Conservation (phyloP, 169 alveolate genomes). For the Babesia ovis region DNA sequence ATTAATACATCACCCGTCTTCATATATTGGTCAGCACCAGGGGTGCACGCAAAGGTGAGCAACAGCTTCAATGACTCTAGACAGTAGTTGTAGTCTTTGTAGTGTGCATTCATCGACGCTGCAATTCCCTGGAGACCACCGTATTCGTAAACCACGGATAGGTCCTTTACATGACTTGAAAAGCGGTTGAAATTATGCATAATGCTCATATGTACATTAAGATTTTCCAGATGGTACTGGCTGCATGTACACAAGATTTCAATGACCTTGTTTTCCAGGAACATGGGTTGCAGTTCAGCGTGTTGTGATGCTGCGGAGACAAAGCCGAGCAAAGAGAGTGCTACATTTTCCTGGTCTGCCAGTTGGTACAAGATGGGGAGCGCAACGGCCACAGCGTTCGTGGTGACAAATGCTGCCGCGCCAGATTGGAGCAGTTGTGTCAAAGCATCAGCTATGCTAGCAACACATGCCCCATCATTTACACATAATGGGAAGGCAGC, state of each 20-base stretch:
- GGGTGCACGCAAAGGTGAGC: conserved; percentile 78
- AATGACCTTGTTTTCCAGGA: conserved; percentile 83
- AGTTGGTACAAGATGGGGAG: conserved; percentile 83
- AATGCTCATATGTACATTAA: conserved; percentile 80
- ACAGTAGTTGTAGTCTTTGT: conserved; percentile 74
- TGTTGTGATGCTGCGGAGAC: conserved; percentile 84
- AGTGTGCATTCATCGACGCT: conserved; percentile 77
- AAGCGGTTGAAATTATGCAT: conserved; percentile 81
- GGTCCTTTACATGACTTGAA: conserved; percentile 79
- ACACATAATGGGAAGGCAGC: conserved; percentile 84
- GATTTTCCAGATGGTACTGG: conserved; percentile 85
- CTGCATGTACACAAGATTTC: conserved; percentile 88
- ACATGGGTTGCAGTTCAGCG: conserved; percentile 82
- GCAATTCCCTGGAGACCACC: conserved; percentile 89
- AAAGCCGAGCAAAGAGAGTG: conserved; percentile 70
- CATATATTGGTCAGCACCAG: conserved; percentile 80
- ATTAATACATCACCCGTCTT: conserved; percentile 75
- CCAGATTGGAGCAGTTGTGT: conserved; percentile 74
- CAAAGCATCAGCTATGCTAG: conserved; percentile 85
- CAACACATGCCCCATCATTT: conserved; percentile 77
- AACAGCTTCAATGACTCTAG: conserved; percentile 83
- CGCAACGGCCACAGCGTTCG: conserved; percentile 78
- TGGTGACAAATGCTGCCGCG: conserved; percentile 70
- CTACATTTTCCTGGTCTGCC: conserved; percentile 81
- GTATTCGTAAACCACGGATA: conserved; percentile 83